phyloP scores from a whole-genome alignment of 495 filamentous ascomycete genomes.

The Aspergillus incahuasiensis region DNA sequence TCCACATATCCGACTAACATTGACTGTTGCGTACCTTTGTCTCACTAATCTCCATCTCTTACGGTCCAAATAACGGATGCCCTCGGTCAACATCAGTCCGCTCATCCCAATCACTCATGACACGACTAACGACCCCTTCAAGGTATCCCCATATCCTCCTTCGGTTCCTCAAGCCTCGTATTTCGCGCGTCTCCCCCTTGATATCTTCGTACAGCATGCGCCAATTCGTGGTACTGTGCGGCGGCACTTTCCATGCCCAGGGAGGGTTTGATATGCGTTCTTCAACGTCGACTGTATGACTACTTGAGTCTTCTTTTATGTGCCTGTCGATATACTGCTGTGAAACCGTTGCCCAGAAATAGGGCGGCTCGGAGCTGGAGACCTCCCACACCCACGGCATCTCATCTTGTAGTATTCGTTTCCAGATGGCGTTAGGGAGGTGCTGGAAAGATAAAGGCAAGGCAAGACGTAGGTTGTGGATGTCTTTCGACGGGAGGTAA shows the following conservation, averaged over 20 bases:
- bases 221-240: neutral
- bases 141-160: conserved; percentile 15
- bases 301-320: neutral
- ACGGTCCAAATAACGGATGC: neutral
- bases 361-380: neutral
- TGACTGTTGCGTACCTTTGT: no score
- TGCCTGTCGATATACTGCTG: neutral
- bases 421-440: neutral
- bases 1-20: no score
- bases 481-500: neutral
- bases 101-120: neutral
- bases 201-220: neutral
- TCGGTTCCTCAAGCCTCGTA: conserved; percentile 4
- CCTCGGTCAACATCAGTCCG: neutral
- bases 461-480: neutral
- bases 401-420: neutral
- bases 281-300: neutral
- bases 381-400: conserved; percentile 7
- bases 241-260: neutral
- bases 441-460: neutral
- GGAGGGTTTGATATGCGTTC: neutral
- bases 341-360: conserved; percentile 6
- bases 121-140: neutral
- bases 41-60: no score
- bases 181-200: neutral